Evolutionary conservation across 345 rosid species (phyloP).

Genomic region (Brassica napus): Da-Ae NC_063448.1:12235501-12236000

Average conservation of each 20-base stretch:
- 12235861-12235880: conserved; percentile 14
- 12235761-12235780: conserved; percentile 14
- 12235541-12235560: conserved; percentile 72
- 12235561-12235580: conserved; percentile 97
- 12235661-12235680: no score
- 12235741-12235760: conserved; percentile 6
- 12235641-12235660: no score
- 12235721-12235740: background rate
- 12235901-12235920: conserved; percentile 19
- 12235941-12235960: conserved; percentile 39
- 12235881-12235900: conserved; percentile 1
- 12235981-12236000: conserved; percentile 36
- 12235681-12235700: no score
- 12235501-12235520: background rate
- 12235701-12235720: background rate
- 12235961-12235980: conserved; percentile 59
- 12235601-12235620: background rate
- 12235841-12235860: conserved; percentile 13
- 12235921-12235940: conserved; percentile 30
- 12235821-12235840: conserved; percentile 10
- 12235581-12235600: conserved; percentile 81
- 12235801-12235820: background rate
- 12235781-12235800: conserved; percentile 25
- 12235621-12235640: background rate
- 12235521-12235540: conserved; percentile 14